Base-by-base conservation (phyloP, 148 eudicot genomes). In the Talinum fruticosum region DNA sequence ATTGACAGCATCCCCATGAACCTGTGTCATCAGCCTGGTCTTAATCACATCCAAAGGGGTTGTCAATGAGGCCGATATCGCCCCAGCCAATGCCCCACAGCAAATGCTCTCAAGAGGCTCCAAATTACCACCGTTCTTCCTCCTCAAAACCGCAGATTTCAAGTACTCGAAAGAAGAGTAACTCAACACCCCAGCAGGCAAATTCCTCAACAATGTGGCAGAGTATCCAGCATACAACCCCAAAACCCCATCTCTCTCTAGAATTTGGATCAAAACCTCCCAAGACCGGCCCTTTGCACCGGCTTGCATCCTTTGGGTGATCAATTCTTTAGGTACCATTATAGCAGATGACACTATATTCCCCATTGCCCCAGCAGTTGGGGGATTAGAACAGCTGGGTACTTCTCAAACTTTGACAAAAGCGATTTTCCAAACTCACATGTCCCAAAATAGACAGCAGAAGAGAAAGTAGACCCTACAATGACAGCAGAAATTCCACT, bases 71-170 rank as follows among this genome's bases (percentile, higher is more conserved):
- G 97, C 93, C 0, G 98, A 95, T 47, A 92, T 95, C 0, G 96
- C 97, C 24, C 98, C 98, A 0, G 98, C 98, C 79, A 95, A 80
- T 0, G 98, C 98, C 28, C 97, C 96, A 85, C 97, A 95, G 24
- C 86, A 86, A 59, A 94, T 92, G 69, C 96, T 94, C 85, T 94
- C 93, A 34, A 87, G 21, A 0, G 97, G 97, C 79, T 88, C 92
- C 82, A 95, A 69, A 49, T 87, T 81, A 13, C 67, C 78, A 78
- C 84, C 74, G 32, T 82, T 80, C 47, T 86, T 81, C 61, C 26
- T 80, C 13, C 59, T 79, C 88, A 89, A 84, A 2, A 91, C 89
- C 6, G 89, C 96, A 47, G 98, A 86, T 86, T 95, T 92, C 75
- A 92, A 84, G 80, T 93, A 95, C 89, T 95, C 97, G 44, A 95